Evolutionary conservation across 2,329 filamentous ascomycete genomes (phyloP).

Genomic region (Ascochyta lentis): DNA sequence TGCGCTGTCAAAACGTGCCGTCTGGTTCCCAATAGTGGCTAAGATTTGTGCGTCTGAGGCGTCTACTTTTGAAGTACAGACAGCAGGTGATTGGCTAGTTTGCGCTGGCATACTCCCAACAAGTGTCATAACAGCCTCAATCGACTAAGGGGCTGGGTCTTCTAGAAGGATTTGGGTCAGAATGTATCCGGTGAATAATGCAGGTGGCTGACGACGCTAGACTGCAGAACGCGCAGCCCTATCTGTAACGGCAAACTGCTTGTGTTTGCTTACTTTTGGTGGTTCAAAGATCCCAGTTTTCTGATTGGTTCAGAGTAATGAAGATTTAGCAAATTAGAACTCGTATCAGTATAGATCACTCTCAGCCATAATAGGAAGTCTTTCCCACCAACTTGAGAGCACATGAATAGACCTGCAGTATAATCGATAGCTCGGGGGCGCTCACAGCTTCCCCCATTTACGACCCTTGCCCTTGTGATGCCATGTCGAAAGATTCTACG

Average conservation of each 20-base stretch:
- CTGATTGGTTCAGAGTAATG: not conserved
- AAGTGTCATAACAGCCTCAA: constrained; percentile 5
- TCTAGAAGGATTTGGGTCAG: constrained; percentile 1
- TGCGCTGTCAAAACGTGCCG: constrained; percentile 14
- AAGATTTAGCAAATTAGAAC: constrained; percentile 1
- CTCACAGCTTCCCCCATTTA: not conserved
- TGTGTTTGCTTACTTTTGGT: not conserved
- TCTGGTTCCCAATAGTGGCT: not conserved
- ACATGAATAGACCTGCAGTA: not conserved
- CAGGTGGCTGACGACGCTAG: not conserved
- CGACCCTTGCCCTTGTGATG: not conserved
- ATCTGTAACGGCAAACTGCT: constrained; percentile 1
- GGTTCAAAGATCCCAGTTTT: not conserved
- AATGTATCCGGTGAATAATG: constrained; percentile 14
- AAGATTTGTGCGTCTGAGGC: constrained; percentile 5
- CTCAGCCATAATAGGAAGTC: not conserved
- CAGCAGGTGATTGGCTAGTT: not conserved
- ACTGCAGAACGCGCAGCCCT: not conserved
- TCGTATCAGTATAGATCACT: not conserved
- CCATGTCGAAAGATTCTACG: constrained; percentile 5
- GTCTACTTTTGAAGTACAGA: constrained; percentile 3
- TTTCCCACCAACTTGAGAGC: not conserved
- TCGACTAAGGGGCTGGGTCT: not conserved
- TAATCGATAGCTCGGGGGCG: not conserved
- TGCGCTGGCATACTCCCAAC: constrained; percentile 7